Evolutionary conservation across 2,329 filamentous ascomycete genomes (phyloP).

Genomic region (Fusarium sp.): DNA sequence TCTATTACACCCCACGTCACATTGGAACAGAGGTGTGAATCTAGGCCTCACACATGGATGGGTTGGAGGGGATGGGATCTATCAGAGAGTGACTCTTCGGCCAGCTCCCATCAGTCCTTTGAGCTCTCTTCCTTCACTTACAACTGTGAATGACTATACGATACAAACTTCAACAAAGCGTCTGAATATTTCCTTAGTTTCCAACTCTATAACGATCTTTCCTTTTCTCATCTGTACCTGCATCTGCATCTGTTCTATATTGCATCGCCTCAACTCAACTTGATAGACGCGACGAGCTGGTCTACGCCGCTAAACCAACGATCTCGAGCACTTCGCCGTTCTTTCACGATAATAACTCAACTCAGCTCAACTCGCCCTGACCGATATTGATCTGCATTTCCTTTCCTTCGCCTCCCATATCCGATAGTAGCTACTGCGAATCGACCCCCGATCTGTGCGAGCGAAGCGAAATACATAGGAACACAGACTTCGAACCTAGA

Average conservation of each 20-base stretch:
- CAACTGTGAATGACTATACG: conserved; percentile 42
- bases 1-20: conserved; percentile 28
- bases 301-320: conserved; percentile 41
- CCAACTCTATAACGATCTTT: conserved; percentile 34
- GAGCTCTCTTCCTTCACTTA: conserved; percentile 37
- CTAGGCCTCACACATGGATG: conserved; percentile 23
- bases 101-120: conserved; percentile 20
- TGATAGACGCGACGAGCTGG: conserved; percentile 44
- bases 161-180: conserved; percentile 41
- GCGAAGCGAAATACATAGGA: conserved; percentile 25
- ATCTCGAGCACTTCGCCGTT: conserved; percentile 31
- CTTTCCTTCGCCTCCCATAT: conserved; percentile 2
- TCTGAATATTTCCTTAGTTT: conserved; percentile 33
- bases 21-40: conserved; percentile 9
- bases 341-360: conserved; percentile 27
- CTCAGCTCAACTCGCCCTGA: neutral
- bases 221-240: conserved; percentile 17
- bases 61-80: neutral
- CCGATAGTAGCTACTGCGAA: conserved; percentile 19
- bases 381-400: conserved; percentile 4
- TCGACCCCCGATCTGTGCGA: conserved; percentile 21
- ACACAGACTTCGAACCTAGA: conserved; percentile 32
- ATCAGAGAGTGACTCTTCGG: conserved; percentile 13
- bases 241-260: conserved; percentile 16
- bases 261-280: conserved; percentile 12